A percentile compares a stretch with the other conserved stretches of the same genome.
Evolutionary conservation across 1,139 yeast genomes (phyloP).

Genomic region (Debaryomyces nepalensis): DNA sequence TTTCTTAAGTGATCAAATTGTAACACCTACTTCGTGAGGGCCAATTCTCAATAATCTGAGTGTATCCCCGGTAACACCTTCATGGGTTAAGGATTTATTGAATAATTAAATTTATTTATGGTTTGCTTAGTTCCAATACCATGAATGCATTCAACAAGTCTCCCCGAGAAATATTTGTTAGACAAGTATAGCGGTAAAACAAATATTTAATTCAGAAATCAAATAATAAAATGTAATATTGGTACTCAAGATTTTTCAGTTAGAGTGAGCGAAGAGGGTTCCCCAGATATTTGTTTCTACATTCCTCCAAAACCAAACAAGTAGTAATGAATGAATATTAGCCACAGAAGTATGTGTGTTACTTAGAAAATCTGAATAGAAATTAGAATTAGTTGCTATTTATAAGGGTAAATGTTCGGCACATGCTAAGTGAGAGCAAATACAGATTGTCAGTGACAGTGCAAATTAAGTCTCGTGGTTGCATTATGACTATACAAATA

Average conservation of each 20-base stretch:
- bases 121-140: neutral
- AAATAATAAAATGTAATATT: neutral
- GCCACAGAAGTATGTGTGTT: no score
- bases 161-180: constrained; percentile 15
- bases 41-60: constrained; percentile 5
- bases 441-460: neutral
- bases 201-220: neutral
- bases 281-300: no score
- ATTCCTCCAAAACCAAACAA: no score
- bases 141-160: neutral
- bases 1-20: neutral
- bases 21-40: constrained; percentile 15
- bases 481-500: constrained; percentile 5
- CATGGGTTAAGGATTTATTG: constrained; percentile 12
- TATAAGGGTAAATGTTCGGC: neutral
- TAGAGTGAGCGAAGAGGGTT: no score
- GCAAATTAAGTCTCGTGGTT: constrained; percentile 6
- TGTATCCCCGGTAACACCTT: constrained; percentile 16
- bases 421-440: constrained; percentile 3
- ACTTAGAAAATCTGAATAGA: neutral
- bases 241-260: neutral
- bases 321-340: neutral
- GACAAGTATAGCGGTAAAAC: neutral
- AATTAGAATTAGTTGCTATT: neutral
- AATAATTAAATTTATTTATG: constrained; percentile 6